Evolutionary conservation across 768 basidiomycete genomes (phyloP), one percentile per base, ranked within the genome.

Genomic region (Russula olivacea): DNA sequence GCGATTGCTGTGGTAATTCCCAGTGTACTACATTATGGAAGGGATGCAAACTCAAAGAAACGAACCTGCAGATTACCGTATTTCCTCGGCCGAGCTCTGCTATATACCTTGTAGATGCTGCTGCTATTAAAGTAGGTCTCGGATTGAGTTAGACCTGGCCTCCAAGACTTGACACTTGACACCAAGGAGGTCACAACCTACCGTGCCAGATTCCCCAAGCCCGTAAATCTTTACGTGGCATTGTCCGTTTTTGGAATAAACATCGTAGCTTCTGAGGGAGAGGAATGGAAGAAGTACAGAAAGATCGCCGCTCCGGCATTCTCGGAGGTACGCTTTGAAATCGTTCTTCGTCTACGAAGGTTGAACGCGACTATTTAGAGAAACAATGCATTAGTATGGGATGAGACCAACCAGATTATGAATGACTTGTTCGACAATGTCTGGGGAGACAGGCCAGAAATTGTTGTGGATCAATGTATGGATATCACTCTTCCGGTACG

Each of bases 261-360:
- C 65, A 83, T 88, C 51, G 79, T 88, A 21, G 79, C 78, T 2
- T 81, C 83, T 0, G 86, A 88, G 66, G 83, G 81, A 30, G 80
- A 83, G 4, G 77, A 82, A 63, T 88, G 86, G 86, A 85, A 85
- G 70, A 79, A 80, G 36, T 85, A 85, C 64, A 73, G 85, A 49
- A 84, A 82, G 69, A 79, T 88, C 45, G 74, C 80, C 12, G 83
- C 83, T 1, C 84, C 85, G 15, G 81, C 84, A 0, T 88, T 87
- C 70, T 82, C 83, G 5, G 84, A 86, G 70, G 84, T 84, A 57
- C 50, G 73, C 15, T 17, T 0, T 19, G 14, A 17, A 4, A 1
- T 32, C 14, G 10, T 11, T 17, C 5, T 19, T 54, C 4, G 17
- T 21, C 32, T n/a, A 34, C 12, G 11, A 48, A 28, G 9, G 21